Evolutionary conservation across 1,139 yeast genomes (phyloP), one percentile per base, ranked within the genome.

Genomic region (Protomyces lactucae-debilis): DNA sequence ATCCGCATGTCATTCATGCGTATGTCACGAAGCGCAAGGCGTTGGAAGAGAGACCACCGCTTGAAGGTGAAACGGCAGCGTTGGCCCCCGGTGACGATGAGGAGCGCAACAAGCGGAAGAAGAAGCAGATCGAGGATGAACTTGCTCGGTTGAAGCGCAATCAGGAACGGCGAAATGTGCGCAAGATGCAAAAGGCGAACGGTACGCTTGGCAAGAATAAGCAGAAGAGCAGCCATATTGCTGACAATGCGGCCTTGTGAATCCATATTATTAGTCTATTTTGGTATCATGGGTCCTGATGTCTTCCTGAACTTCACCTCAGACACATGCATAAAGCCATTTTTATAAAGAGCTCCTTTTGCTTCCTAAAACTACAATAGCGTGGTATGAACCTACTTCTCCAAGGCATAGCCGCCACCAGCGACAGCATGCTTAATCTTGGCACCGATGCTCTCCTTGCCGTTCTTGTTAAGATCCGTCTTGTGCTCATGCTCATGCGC

Each of bases 1-100:
- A 93, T 73, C 95, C 96, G 1, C 82, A 92, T 63, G 85, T 93
- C 36, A 93, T 93, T 66, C 86, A 87, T 64, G 93, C 97, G 1
- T 93, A 93, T 73, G 81, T 92, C 67, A 85, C 83, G 70, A 83
- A 90, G 54, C 86, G 91, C 75, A 91, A 88, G 73, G 84, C 83
- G 71, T 78, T 87, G 61, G 95, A 90, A 71, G 95, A 78, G 61
- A 16, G 25, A 18, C 85, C 55, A 14, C 55, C 59, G 37, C 51
- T 85, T 55, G 83, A 85, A 70, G 76, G 84, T n/a, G 85, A 83
- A 66, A 80, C 40, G 16, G 61, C 43, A 10, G 80, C 55, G 37
- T 16, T 61, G 32, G 93, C 87, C 65, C 87, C 86, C 57, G 88
- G 96, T 1, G 87, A 88, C 72, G 96, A 90, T 69, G 91, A 87